phyloP scores from a whole-genome alignment of 495 filamentous ascomycete species.

The Daldinia vernicosa region DNA sequence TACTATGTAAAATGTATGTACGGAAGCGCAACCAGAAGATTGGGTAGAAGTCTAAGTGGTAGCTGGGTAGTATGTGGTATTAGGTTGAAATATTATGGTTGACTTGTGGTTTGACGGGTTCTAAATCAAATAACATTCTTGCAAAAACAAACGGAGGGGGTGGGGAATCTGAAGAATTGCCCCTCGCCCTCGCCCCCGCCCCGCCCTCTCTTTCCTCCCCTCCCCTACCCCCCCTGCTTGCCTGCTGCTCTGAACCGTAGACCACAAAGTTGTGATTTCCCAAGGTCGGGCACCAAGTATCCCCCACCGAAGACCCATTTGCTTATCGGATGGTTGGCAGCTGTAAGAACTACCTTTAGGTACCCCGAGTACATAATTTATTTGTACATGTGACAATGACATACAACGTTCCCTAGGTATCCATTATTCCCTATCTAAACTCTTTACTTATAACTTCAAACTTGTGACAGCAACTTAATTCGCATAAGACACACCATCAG shows the following conservation, averaged over 20 bases:
- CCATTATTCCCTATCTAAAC: background rate
- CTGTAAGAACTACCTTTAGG: background rate
- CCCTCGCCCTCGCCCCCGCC: constrained; percentile 24
- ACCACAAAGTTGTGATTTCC: constrained; percentile 11
- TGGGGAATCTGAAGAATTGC: constrained; percentile 36
- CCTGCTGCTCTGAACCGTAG: background rate
- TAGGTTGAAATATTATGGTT: constrained; percentile 38
- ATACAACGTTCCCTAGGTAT: background rate
- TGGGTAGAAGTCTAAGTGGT: constrained; percentile 20
- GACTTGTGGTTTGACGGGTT: constrained; percentile 15
- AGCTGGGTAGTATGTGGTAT: constrained; percentile 28
- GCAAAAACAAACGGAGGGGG: constrained; percentile 38
- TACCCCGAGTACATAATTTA: background rate
- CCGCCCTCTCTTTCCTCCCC: constrained; percentile 1
- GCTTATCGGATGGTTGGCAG: background rate
- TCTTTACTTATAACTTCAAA: background rate
- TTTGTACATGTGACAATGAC: background rate
- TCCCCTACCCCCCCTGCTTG: too few species aligned
- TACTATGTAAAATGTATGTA: constrained; percentile 4
- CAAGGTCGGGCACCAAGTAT: constrained; percentile 30
- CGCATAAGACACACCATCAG: background rate
- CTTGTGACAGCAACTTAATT: background rate
- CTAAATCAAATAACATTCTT: constrained; percentile 26
- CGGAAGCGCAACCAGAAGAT: constrained; percentile 20
- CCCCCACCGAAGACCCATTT: constrained; percentile 1